These are phyloP conservation scores for Xylaria scruposa DNA, from an alignment of 495 filamentous ascomycete species.

Conservation along the genomic window DNA sequence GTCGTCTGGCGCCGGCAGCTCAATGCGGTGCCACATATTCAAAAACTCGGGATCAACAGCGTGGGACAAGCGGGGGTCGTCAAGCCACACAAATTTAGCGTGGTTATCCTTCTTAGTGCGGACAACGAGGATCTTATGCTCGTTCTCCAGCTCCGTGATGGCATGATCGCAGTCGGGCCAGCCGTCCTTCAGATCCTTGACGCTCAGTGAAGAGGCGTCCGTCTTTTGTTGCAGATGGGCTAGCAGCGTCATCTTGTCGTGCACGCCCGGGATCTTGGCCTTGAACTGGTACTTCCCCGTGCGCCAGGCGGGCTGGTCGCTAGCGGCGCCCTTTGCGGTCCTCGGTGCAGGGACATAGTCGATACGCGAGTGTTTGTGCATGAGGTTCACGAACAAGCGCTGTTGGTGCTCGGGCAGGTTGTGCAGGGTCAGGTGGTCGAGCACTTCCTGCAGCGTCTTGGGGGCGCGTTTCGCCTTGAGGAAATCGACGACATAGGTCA, in stretches of 20 bases:
- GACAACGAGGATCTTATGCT: slow-evolving; percentile 80
- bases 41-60: slow-evolving; percentile 82
- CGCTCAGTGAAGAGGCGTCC: slow-evolving; percentile 79
- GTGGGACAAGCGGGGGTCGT: slow-evolving; percentile 78
- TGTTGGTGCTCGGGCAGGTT: slow-evolving; percentile 53
- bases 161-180: slow-evolving; percentile 83
- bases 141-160: slow-evolving; percentile 77
- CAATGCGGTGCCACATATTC: slow-evolving; percentile 79
- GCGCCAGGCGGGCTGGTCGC: slow-evolving; percentile 50
- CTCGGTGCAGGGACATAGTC: slow-evolving; percentile 67
- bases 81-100: slow-evolving; percentile 84
- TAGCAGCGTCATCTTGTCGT: slow-evolving; percentile 74
- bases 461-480: slow-evolving; percentile 79
- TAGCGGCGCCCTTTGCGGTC: slow-evolving; percentile 49
- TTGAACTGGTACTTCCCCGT: slow-evolving; percentile 77
- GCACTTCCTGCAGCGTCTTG: slow-evolving; percentile 73
- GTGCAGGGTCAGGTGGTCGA: slow-evolving; percentile 75
- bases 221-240: slow-evolving; percentile 78
- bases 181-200: slow-evolving; percentile 92
- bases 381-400: slow-evolving; percentile 50
- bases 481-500: slow-evolving; percentile 81
- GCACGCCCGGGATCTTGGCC: slow-evolving; percentile 79
- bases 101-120: slow-evolving; percentile 92
- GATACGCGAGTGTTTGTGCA: slow-evolving; percentile 71
- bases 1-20: slow-evolving; percentile 75